These are phyloP conservation scores for Balamuthia mandrillaris DNA, from an alignment of 208 protist species.

Conservation along the genomic window DNA sequence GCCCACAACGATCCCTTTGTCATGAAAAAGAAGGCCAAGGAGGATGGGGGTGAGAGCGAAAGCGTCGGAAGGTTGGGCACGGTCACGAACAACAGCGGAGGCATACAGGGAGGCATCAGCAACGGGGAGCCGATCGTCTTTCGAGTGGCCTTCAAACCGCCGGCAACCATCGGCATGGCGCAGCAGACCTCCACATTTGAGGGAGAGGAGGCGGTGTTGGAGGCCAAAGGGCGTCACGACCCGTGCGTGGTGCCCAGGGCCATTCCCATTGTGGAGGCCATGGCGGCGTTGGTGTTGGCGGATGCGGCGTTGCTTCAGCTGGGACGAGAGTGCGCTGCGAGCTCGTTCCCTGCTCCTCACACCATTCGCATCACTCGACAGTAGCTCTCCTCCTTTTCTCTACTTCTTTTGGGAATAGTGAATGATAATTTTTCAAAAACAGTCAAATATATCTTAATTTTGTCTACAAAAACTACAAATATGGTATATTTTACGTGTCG, in stretches of 20 bases:
- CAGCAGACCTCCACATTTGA: conserved; percentile 63
- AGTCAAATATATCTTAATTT: too few relatives aligned
- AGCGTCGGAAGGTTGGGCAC: conserved; percentile 2
- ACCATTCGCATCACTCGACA: too few relatives aligned
- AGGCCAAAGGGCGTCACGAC: conserved; percentile 65
- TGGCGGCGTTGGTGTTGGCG: conserved; percentile 71
- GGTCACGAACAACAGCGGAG: conserved; percentile 18
- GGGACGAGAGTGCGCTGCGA: too few relatives aligned
- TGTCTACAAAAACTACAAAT: too few relatives aligned
- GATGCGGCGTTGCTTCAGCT: conserved; percentile 66
- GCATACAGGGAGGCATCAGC: conserved; percentile 72
- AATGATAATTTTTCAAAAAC: too few relatives aligned
- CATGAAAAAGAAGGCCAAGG: not conserved
- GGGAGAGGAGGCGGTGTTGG: conserved; percentile 60
- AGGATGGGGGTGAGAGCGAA: conserved; percentile 14
- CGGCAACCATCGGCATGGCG: conserved; percentile 75
- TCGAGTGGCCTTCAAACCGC: conserved; percentile 77
- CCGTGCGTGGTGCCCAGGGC: conserved; percentile 74
- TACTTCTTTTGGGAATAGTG: too few relatives aligned
- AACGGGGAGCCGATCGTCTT: conserved; percentile 75
- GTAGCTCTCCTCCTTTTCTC: too few relatives aligned
- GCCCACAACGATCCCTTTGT: conserved; percentile 75
- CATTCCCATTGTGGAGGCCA: conserved; percentile 77
- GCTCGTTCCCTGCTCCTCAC: too few relatives aligned
- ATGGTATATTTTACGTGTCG: too few relatives aligned